Conservation (phyloP, 1,284 basidiomycete species). For the Clitocybe nebularis region DNA sequence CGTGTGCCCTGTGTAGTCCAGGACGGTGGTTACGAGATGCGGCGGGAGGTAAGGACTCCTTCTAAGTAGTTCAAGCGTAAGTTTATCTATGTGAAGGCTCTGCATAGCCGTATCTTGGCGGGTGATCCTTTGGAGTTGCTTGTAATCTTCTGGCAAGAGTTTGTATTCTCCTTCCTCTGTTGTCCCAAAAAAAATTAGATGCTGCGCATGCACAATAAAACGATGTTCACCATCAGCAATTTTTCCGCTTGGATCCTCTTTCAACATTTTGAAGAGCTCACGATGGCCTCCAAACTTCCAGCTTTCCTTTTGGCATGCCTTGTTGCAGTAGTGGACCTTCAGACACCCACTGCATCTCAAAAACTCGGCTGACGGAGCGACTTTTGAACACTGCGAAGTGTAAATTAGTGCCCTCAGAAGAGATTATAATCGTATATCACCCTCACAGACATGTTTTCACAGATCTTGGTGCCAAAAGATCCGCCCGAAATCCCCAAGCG, state of each 20-base stretch:
- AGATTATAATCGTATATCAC: too few species aligned
- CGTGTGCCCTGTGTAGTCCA: constrained; percentile 4
- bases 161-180: too few species aligned
- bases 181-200: background rate
- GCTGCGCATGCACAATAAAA: background rate
- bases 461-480: constrained; percentile 2
- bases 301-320: background rate
- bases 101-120: constrained; percentile 1
- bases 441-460: constrained; percentile 1
- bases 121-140: too few species aligned
- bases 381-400: constrained; percentile 1
- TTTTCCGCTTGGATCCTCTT: background rate
- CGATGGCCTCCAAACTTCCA: constrained; percentile 2
- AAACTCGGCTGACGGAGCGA: background rate
- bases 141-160: too few species aligned
- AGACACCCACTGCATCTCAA: constrained; percentile 2
- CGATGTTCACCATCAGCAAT: background rate
- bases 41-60: background rate
- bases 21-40: background rate
- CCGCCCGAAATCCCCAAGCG: constrained; percentile 1
- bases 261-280: constrained; percentile 1
- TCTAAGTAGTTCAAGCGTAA: background rate
- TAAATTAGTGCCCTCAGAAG: background rate
- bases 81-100: background rate
- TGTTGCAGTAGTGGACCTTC: constrained; percentile 4